These are phyloP conservation scores for Lepiota brunneoincarnata DNA, from an alignment of 768 basidiomycete genomes.

Conservation along the genomic window DNA sequence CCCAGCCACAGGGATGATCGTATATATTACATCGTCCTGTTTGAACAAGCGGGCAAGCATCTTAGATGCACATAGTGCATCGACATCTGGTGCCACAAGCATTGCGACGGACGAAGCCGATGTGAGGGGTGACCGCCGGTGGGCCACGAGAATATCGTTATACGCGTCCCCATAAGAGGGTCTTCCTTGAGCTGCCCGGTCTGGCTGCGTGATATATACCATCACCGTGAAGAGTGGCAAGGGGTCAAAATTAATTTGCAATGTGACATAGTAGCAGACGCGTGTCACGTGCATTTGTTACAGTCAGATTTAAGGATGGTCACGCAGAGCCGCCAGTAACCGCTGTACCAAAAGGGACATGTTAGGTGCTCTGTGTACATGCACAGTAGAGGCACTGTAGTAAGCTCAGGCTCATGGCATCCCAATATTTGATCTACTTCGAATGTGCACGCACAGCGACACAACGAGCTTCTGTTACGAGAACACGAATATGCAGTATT, in stretches of 20 bases:
- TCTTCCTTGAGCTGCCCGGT: constrained; percentile 51
- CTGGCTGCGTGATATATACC: constrained; percentile 72
- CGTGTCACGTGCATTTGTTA: constrained; percentile 10
- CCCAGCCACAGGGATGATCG: constrained; percentile 86
- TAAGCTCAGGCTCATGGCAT: no score
- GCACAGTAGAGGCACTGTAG: no score
- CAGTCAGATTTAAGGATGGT: no score
- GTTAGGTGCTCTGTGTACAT: no score
- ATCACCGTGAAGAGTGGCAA: constrained; percentile 14
- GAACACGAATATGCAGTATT: not conserved
- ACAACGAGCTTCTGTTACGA: not conserved
- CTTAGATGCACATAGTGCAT: constrained; percentile 86
- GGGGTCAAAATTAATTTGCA: not conserved
- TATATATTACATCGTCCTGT: constrained; percentile 91
- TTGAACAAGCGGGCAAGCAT: constrained; percentile 89
- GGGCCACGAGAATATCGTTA: constrained; percentile 63
- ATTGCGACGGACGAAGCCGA: constrained; percentile 84
- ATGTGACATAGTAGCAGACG: constrained; percentile 5
- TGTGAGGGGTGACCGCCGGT: constrained; percentile 69
- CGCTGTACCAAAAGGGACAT: no score
- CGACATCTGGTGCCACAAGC: constrained; percentile 87
- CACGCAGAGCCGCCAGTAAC: no score
- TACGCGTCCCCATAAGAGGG: constrained; percentile 76
- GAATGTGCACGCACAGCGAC: not conserved
- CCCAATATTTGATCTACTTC: no score